These are phyloP conservation scores for Solanum hybrid DNA, from an alignment of 305 asterid species.

Conservation along the genomic window DNA sequence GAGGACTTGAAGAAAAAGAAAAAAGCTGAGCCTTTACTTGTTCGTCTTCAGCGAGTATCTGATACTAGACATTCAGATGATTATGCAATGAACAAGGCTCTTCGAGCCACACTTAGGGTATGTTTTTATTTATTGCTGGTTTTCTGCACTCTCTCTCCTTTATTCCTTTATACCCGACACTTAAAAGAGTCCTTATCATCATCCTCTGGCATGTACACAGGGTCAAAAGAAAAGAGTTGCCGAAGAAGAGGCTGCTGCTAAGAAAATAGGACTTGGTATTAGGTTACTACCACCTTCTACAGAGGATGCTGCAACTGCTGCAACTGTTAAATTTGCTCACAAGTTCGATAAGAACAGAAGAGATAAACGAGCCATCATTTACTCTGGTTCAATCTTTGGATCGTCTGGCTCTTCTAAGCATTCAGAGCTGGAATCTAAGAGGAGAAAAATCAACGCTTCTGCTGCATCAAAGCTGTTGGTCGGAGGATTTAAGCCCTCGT, in stretches of 20 bases:
- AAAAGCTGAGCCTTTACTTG: slow-evolving; percentile 79
- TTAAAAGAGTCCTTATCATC: not conserved
- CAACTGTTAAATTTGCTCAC: slow-evolving; percentile 45
- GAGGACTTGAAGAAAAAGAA: slow-evolving; percentile 80
- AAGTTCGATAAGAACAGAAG: slow-evolving; percentile 59
- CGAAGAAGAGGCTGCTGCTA: slow-evolving; percentile 64
- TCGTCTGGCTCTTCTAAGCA: slow-evolving; percentile 36
- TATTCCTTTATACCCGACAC: not conserved
- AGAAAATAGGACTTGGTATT: slow-evolving; percentile 66
- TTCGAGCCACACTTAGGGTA: slow-evolving; percentile 69
- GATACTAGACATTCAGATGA: slow-evolving; percentile 77
- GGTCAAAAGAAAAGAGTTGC: slow-evolving; percentile 79
- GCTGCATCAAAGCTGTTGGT: slow-evolving; percentile 52
- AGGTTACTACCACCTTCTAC: slow-evolving; percentile 62
- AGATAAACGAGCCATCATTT: slow-evolving; percentile 72
- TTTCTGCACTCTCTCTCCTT: not conserved
- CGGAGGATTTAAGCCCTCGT: slow-evolving; percentile 68
- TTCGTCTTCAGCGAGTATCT: slow-evolving; percentile 74
- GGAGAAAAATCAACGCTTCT: slow-evolving; percentile 57
- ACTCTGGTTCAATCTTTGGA: slow-evolving; percentile 61
- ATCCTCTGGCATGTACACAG: slow-evolving; percentile 10
- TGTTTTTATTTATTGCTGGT: not conserved
- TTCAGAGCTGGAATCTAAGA: slow-evolving; percentile 65
- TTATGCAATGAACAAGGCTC: slow-evolving; percentile 72
- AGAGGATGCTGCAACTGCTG: slow-evolving; percentile 64